Conservation (phyloP, 208 protist species). For the Crithidia brevicula region DNA sequence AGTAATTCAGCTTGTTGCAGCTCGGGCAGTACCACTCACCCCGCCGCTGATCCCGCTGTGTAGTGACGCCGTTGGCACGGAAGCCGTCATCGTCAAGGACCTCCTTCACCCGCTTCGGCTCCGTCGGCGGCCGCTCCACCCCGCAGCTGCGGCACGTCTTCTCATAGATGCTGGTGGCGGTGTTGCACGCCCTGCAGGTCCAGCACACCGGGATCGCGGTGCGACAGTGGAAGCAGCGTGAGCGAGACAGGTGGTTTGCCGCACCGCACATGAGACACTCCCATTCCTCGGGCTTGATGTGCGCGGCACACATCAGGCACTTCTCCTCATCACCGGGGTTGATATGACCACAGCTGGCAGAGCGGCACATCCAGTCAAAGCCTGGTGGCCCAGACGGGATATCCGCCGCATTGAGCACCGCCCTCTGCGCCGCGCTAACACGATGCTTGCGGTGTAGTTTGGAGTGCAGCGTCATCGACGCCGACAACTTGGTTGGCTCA, state of each 20-base stretch:
- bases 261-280: slow-evolving; percentile 81
- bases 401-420: slow-evolving; percentile 3
- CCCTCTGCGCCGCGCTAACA: background rate
- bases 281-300: slow-evolving; percentile 75
- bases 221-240: slow-evolving; percentile 79
- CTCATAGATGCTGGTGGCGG: slow-evolving; percentile 83
- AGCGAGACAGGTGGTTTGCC: slow-evolving; percentile 77
- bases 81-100: slow-evolving; percentile 11
- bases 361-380: slow-evolving; percentile 91
- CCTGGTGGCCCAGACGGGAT: slow-evolving; percentile 61
- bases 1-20: slow-evolving; percentile 81
- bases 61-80: background rate
- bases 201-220: slow-evolving; percentile 74
- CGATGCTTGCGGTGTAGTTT: slow-evolving; percentile 3
- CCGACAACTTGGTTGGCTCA: background rate
- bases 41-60: slow-evolving; percentile 9
- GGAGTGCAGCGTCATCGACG: slow-evolving; percentile 24
- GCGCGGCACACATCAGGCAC: slow-evolving; percentile 63
- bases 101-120: slow-evolving; percentile 52
- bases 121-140: slow-evolving; percentile 38
- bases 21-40: slow-evolving; percentile 77
- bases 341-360: slow-evolving; percentile 56
- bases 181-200: slow-evolving; percentile 60
- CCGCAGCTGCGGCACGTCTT: slow-evolving; percentile 62
- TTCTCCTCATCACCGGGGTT: slow-evolving; percentile 82